These are phyloP conservation scores for Aureobasidium melanogenum DNA, from an alignment of 2,329 filamentous ascomycete species.

Conservation along the genomic window DNA sequence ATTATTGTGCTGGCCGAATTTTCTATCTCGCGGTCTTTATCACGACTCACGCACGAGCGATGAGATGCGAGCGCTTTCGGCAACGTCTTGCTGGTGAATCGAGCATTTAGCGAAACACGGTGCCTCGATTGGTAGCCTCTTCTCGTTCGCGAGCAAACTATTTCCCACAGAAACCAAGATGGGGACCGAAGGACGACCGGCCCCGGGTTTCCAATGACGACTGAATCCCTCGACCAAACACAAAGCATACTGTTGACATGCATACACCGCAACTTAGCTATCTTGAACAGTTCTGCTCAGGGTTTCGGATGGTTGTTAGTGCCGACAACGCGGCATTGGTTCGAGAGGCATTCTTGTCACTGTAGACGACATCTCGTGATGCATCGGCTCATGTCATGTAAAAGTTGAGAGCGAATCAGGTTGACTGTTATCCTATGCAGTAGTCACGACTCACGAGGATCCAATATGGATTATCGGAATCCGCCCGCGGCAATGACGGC, in stretches of 20 bases:
- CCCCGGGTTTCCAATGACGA: not conserved
- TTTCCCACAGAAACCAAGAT: not conserved
- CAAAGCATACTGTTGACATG: not conserved
- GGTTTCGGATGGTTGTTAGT: not conserved
- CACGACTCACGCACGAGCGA: no score
- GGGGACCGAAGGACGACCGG: constrained; percentile 5
- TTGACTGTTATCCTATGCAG: not conserved
- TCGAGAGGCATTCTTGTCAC: not conserved
- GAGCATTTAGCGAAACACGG: not conserved
- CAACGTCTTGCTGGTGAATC: not conserved
- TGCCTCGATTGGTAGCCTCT: not conserved
- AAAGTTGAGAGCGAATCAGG: not conserved
- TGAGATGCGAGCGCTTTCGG: not conserved
- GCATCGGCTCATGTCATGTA: no score
- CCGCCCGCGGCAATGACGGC: not conserved
- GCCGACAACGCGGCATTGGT: not conserved
- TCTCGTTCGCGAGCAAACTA: not conserved
- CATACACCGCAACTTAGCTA: not conserved
- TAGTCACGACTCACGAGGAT: not conserved
- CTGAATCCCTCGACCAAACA: not conserved
- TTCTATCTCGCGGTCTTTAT: not conserved
- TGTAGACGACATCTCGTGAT: not conserved
- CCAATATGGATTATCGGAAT: not conserved
- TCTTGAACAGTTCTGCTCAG: not conserved
- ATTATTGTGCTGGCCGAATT: not conserved